These are phyloP conservation scores for Rutstroemia sp. DNA, from an alignment of 2,329 filamentous ascomycete species.

Conservation along the genomic window DNA sequence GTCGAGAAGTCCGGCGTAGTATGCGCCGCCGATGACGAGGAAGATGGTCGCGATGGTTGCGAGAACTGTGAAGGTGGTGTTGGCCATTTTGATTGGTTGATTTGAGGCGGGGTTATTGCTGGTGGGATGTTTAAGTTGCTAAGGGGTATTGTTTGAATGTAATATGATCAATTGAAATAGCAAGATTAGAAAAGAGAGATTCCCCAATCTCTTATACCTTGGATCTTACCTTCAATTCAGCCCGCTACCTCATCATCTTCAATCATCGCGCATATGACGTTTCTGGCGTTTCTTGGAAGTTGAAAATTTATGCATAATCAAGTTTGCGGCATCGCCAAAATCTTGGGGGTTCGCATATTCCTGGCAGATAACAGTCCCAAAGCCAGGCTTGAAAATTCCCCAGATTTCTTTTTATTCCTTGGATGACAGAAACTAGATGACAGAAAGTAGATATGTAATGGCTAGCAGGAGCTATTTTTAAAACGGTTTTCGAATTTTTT, in stretches of 20 bases:
- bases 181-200: background rate
- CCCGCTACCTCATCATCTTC: background rate
- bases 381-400: no score
- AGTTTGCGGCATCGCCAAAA: background rate
- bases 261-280: slow-evolving; percentile 3
- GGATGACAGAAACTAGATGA: no score
- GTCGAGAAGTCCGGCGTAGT: slow-evolving; percentile 33
- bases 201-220: background rate
- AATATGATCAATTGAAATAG: no score
- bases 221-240: background rate
- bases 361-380: background rate
- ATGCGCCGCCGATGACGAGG: slow-evolving; percentile 30
- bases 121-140: no score
- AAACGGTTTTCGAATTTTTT: no score
- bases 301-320: background rate
- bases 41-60: slow-evolving; percentile 28
- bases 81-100: background rate
- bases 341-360: background rate
- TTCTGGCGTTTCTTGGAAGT: slow-evolving; percentile 1
- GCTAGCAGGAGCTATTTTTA: no score
- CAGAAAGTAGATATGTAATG: no score
- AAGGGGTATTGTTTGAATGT: no score
- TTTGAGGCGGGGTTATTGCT: no score
- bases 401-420: no score
- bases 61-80: slow-evolving; percentile 25